Evolutionary conservation across 805 yeast genomes (phyloP).

Genomic region (Suhomyces pyralidae): DNA sequence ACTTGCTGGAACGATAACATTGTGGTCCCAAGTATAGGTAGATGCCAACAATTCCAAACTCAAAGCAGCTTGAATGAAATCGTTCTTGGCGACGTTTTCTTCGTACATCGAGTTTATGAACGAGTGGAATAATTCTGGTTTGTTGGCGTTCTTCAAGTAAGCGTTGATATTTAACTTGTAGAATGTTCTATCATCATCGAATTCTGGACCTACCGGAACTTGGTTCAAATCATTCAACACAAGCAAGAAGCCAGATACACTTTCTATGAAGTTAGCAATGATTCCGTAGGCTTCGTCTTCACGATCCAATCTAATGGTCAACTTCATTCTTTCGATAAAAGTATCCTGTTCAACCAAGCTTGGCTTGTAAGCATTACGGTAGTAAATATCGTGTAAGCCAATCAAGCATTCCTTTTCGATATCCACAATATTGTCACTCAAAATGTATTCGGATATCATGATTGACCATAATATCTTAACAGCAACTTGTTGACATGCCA

Average conservation of each 20-base stretch:
- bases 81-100: slow-evolving; percentile 55
- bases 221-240: slow-evolving; percentile 63
- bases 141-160: slow-evolving; percentile 70
- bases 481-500: slow-evolving; percentile 58
- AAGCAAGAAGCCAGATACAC: slow-evolving; percentile 58
- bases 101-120: slow-evolving; percentile 73
- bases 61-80: slow-evolving; percentile 79
- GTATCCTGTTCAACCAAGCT: slow-evolving; percentile 49
- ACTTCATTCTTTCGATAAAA: slow-evolving; percentile 50
- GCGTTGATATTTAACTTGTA: slow-evolving; percentile 73
- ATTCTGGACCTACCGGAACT: slow-evolving; percentile 79
- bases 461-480: slow-evolving; percentile 69
- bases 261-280: slow-evolving; percentile 49
- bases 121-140: slow-evolving; percentile 77
- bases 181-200: slow-evolving; percentile 83
- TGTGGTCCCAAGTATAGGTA: slow-evolving; percentile 72
- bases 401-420: slow-evolving; percentile 61
- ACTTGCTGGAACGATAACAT: slow-evolving; percentile 52
- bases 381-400: slow-evolving; percentile 64
- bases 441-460: slow-evolving; percentile 61
- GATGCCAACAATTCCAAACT: slow-evolving; percentile 74
- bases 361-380: slow-evolving; percentile 56
- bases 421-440: slow-evolving; percentile 55
- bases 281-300: slow-evolving; percentile 61
- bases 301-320: slow-evolving; percentile 51